A percentile compares a stretch with the other conserved stretches of the same genome.
phyloP scores from a whole-genome alignment of 2,329 filamentous ascomycete species.

The Paraconiothyrium brasiliense region DNA sequence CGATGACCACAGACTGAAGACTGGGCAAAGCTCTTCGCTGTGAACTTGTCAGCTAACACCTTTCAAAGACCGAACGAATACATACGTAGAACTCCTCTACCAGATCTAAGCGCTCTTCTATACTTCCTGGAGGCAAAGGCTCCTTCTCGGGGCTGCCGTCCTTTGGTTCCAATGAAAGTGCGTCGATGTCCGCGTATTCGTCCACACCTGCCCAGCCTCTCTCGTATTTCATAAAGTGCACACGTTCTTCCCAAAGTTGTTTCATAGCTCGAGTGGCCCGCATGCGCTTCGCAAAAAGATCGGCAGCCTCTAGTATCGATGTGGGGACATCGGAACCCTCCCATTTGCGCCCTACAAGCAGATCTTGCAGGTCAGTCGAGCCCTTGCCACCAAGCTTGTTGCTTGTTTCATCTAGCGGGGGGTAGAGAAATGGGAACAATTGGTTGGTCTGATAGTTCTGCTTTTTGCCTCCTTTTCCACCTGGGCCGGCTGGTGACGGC shows the following conservation, averaged over 20 bases:
- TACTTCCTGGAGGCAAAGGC: conserved; percentile 57
- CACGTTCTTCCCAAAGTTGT: conserved; percentile 94
- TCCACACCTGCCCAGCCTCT: conserved; percentile 78
- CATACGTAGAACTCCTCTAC: conserved; percentile 88
- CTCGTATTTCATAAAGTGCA: conserved; percentile 90
- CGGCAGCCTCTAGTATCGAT: conserved; percentile 93
- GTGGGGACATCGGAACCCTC: conserved; percentile 93
- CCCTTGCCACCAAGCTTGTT: conserved; percentile 93
- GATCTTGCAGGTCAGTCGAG: conserved; percentile 78
- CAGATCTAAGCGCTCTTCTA: conserved; percentile 72
- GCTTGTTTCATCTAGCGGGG: conserved; percentile 86
- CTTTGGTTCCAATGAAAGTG: conserved; percentile 49
- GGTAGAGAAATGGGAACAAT: conserved; percentile 97
- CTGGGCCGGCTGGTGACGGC: conserved; percentile 82
- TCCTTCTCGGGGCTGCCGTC: conserved; percentile 46
- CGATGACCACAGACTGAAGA: conserved; percentile 91
- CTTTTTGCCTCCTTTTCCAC: conserved; percentile 95
- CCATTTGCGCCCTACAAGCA: conserved; percentile 84
- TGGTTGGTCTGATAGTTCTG: conserved; percentile 99
- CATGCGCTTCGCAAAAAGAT: conserved; percentile 88
- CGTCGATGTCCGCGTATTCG: conserved; percentile 57
- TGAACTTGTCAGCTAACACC: conserved; percentile 22
- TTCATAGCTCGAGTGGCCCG: conserved; percentile 90
- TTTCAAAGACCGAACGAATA: conserved; percentile 28
- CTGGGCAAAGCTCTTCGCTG: conserved; percentile 81